Percentiles rank a stretch among this genome's conserved stretches.
phyloP scores from a whole-genome alignment of 2,329 filamentous ascomycete genomes.

The Sporothrix brunneoviolacea region DNA sequence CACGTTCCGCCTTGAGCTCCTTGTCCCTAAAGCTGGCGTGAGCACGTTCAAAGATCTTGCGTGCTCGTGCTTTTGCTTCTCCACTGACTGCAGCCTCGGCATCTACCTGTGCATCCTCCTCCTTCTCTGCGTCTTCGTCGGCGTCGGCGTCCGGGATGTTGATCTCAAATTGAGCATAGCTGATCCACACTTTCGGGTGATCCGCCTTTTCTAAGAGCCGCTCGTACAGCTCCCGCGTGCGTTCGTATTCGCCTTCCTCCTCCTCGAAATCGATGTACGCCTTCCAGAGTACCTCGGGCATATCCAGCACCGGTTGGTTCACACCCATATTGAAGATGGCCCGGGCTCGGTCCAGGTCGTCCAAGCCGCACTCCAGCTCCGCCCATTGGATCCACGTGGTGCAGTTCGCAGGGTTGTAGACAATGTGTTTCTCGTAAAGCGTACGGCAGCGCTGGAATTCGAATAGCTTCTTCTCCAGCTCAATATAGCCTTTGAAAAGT shows the following conservation, averaged over 20 bases:
- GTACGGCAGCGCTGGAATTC: slow-evolving; percentile 89
- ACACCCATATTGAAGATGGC: slow-evolving; percentile 92
- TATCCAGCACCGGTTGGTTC: slow-evolving; percentile 75
- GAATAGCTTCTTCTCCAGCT: slow-evolving; percentile 86
- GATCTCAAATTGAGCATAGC: slow-evolving; percentile 97
- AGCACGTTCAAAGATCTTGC: slow-evolving; percentile 77
- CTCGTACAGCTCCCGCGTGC: slow-evolving; percentile 78
- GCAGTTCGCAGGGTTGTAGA: slow-evolving; percentile 84
- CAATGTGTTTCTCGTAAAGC: slow-evolving; percentile 87
- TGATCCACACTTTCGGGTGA: slow-evolving; percentile 99
- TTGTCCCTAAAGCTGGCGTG: slow-evolving; percentile 82
- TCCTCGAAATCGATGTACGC: slow-evolving; percentile 98
- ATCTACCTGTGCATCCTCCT: slow-evolving; percentile 51
- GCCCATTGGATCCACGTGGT: slow-evolving; percentile 97
- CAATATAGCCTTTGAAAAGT: slow-evolving; percentile 88
- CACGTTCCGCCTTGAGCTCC: slow-evolving; percentile 89
- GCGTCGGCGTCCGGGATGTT: slow-evolving; percentile 73
- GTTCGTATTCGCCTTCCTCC: slow-evolving; percentile 84
- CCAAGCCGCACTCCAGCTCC: slow-evolving; percentile 82
- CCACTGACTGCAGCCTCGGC: slow-evolving; percentile 69
- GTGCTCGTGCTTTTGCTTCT: slow-evolving; percentile 73
- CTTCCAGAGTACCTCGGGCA: slow-evolving; percentile 98
- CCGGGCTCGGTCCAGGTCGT: slow-evolving; percentile 79
- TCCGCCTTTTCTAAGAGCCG: slow-evolving; percentile 89
- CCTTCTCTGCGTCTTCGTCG: slow-evolving; percentile 43